phyloP scores from a whole-genome alignment of 768 basidiomycete species.

The Russula sp. region DNA sequence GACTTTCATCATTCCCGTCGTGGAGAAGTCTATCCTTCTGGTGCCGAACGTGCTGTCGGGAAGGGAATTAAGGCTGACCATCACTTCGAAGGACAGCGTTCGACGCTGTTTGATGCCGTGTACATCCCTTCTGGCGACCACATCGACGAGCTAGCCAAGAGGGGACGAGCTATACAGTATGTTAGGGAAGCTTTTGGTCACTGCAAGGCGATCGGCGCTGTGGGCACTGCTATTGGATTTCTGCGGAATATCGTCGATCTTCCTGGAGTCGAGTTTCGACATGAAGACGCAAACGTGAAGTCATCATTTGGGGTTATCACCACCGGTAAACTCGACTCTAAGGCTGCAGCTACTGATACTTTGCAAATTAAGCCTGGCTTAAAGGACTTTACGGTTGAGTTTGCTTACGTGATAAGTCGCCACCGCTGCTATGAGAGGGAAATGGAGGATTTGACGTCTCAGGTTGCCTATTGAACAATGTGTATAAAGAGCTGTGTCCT shows the following conservation, averaged over 20 bases:
- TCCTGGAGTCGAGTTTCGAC: conserved; percentile 41
- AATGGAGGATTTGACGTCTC: conserved; percentile 45
- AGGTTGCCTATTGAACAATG: conserved; percentile 43
- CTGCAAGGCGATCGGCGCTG: conserved; percentile 74
- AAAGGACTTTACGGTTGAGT: conserved; percentile 51
- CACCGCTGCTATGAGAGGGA: conserved; percentile 64
- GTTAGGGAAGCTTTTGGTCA: conserved; percentile 83
- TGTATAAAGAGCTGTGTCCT: not conserved
- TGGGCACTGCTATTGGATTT: conserved; percentile 55
- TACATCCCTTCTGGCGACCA: conserved; percentile 66
- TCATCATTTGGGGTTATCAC: conserved; percentile 61
- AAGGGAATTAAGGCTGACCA: conserved; percentile 52
- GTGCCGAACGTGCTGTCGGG: conserved; percentile 26
- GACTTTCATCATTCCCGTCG: conserved; percentile 58
- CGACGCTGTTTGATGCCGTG: conserved; percentile 79
- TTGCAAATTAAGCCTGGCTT: conserved; percentile 40
- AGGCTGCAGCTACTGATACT: conserved; percentile 37
- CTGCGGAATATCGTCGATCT: conserved; percentile 43
- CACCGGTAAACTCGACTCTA: conserved; percentile 43
- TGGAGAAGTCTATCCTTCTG: conserved; percentile 43
- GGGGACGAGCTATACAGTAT: conserved; percentile 76
- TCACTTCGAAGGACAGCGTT: conserved; percentile 70
- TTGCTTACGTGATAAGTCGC: conserved; percentile 58
- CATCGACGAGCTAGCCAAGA: conserved; percentile 52
- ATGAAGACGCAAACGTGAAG: conserved; percentile 36